A percentile compares a stretch with the other conserved stretches of the same genome.
Conservation (phyloP, 176 grass and related monocot species). For the Rhipidocladum racemiflorum region DNA sequence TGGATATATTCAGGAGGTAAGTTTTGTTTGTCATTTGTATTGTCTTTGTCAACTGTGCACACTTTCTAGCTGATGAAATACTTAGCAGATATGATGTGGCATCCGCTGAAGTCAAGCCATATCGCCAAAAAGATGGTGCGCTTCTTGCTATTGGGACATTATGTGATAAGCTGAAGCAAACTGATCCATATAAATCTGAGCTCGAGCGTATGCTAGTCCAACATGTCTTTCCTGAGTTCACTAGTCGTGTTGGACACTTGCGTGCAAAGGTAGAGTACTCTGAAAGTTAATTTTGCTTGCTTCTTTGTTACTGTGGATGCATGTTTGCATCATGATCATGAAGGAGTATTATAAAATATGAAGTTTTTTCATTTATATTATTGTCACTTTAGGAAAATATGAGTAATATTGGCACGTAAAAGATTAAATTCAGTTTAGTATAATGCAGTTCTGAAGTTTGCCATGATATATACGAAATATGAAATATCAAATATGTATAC, state of each 20-base stretch:
- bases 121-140: conserved; percentile 90
- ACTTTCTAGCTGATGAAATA: conserved; percentile 22
- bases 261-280: conserved; percentile 61
- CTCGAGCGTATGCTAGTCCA: conserved; percentile 77
- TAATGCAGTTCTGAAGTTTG: background rate
- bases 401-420: background rate
- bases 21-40: background rate
- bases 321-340: background rate
- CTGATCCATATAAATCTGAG: conserved; percentile 77
- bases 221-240: conserved; percentile 84
- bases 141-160: conserved; percentile 92
- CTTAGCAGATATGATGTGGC: conserved; percentile 64
- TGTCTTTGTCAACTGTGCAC: background rate
- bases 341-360: background rate
- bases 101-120: conserved; percentile 58
- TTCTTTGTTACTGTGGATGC: background rate
- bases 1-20: conserved; percentile 77
- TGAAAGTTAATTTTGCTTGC: conserved; percentile 27
- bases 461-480: background rate
- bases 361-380: background rate
- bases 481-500: background rate
- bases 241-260: conserved; percentile 60
- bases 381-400: background rate
- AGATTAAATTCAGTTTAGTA: background rate
- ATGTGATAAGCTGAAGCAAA: conserved; percentile 90